Conservation (phyloP, 1,284 basidiomycete species). For the Malassezia furfur region DNA sequence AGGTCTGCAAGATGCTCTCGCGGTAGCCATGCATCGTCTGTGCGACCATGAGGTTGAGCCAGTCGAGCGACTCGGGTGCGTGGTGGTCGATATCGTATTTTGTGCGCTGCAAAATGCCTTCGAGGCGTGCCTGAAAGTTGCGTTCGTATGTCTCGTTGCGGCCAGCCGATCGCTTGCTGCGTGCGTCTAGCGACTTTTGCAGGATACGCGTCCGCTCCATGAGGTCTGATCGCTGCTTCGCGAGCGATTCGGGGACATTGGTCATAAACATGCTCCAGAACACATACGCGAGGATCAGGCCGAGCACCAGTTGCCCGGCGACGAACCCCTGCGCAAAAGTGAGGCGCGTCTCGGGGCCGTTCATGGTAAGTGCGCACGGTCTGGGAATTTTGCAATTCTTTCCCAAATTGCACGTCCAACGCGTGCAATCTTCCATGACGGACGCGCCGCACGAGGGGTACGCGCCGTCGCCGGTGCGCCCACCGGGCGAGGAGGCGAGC, state of each 20-base stretch:
- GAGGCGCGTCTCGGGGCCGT: not conserved
- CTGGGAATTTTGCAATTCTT: not conserved
- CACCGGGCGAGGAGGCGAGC: too few species aligned
- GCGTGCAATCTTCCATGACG: slow-evolving; percentile 1
- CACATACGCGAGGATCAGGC: slow-evolving; percentile 23
- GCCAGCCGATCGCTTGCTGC: not conserved
- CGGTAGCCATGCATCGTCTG: slow-evolving; percentile 51
- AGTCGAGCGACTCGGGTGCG: slow-evolving; percentile 53
- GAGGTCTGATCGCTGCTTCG: slow-evolving; percentile 21
- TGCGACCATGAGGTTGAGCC: slow-evolving; percentile 55
- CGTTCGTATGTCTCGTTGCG: slow-evolving; percentile 34
- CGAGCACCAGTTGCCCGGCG: slow-evolving; percentile 53
- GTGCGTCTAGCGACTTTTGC: slow-evolving; percentile 13
- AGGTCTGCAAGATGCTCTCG: slow-evolving; percentile 16
- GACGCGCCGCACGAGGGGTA: not conserved
- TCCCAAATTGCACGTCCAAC: not conserved
- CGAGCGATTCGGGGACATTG: slow-evolving; percentile 33
- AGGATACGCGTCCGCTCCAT: slow-evolving; percentile 4
- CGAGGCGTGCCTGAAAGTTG: slow-evolving; percentile 40
- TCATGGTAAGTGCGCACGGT: not conserved
- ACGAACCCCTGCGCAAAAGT: slow-evolving; percentile 55
- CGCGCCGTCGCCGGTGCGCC: not conserved
- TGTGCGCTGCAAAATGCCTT: slow-evolving; percentile 51
- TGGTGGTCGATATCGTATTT: slow-evolving; percentile 54
- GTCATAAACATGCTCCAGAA: slow-evolving; percentile 56